Percentiles rank a stretch among this genome's conserved stretches.
These are phyloP conservation scores for Fusarium sp. DNA, from an alignment of 2,329 filamentous ascomycete species.

Conservation along the genomic window DNA sequence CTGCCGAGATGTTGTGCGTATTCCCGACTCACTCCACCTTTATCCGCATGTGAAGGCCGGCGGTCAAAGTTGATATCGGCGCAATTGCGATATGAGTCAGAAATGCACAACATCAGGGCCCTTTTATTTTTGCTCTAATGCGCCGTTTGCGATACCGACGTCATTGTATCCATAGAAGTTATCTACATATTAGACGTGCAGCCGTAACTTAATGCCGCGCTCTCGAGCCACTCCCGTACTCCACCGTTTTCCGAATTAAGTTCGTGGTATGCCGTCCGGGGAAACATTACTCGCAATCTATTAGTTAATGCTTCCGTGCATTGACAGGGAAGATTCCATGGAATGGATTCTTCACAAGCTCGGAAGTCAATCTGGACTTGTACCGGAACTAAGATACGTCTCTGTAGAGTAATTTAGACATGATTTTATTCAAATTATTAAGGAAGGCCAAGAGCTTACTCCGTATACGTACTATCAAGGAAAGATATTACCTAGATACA, in stretches of 20 bases:
- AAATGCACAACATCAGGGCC: slow-evolving; percentile 16
- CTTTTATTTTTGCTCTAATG: slow-evolving; percentile 10
- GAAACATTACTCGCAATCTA: slow-evolving; percentile 26
- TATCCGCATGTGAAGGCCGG: slow-evolving; percentile 25
- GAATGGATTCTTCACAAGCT: slow-evolving; percentile 6
- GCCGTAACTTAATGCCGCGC: not conserved
- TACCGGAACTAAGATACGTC: no score
- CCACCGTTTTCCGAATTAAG: slow-evolving; percentile 23
- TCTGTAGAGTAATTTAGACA: no score
- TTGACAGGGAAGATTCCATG: slow-evolving; percentile 35
- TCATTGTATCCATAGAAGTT: slow-evolving; percentile 10
- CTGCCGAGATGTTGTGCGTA: slow-evolving; percentile 24
- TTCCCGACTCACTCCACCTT: slow-evolving; percentile 35
- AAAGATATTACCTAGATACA: no score
- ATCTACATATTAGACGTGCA: not conserved
- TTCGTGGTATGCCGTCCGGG: slow-evolving; percentile 33
- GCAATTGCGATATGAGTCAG: slow-evolving; percentile 28
- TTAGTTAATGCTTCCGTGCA: slow-evolving; percentile 10
- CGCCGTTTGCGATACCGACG: slow-evolving; percentile 26
- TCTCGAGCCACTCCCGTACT: slow-evolving; percentile 20
- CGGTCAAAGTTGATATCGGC: slow-evolving; percentile 29
- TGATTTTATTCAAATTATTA: no score
- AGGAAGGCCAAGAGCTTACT: no score
- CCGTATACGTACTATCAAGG: no score
- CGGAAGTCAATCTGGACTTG: no score